Conservation (phyloP, 352 stramenopile species). For the Pythium monospermum region DNA sequence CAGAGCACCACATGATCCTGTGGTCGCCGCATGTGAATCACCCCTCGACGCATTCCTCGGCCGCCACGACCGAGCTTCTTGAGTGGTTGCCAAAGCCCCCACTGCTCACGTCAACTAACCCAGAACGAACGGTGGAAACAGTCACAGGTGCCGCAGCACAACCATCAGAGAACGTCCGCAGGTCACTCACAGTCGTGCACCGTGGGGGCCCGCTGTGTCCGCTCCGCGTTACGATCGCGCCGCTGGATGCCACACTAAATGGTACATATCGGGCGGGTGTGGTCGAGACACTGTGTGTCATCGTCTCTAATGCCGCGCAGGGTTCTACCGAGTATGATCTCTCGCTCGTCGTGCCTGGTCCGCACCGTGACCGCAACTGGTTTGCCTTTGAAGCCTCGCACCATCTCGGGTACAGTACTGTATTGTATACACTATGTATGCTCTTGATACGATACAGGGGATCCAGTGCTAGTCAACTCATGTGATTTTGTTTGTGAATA, state of each 20-base stretch:
- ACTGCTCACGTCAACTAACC: not conserved
- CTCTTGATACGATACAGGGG: too few relatives aligned
- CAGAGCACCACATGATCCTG: constrained; percentile 60
- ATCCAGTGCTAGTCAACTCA: not conserved
- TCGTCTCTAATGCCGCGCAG: constrained; percentile 47
- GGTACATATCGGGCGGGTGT: constrained; percentile 15
- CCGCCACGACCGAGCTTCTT: not conserved
- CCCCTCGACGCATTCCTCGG: not conserved
- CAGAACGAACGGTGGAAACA: not conserved
- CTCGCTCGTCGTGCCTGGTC: constrained; percentile 40
- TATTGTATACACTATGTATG: not conserved
- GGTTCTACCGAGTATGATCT: constrained; percentile 49
- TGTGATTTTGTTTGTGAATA: constrained; percentile 14
- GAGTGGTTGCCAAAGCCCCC: constrained; percentile 6
- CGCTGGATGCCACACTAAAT: constrained; percentile 11
- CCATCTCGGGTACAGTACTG: constrained; percentile 45
- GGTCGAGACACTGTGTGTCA: constrained; percentile 37
- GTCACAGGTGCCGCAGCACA: too few relatives aligned
- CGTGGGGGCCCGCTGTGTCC: constrained; percentile 29
- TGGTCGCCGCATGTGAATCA: constrained; percentile 36
- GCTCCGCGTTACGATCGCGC: constrained; percentile 39
- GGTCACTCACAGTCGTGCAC: constrained; percentile 12
- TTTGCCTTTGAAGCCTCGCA: constrained; percentile 62
- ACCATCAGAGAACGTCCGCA: not conserved
- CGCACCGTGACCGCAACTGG: constrained; percentile 13